phyloP scores from a whole-genome alignment of 73 alveolate genomes.

The Urostyla sp. region DNA sequence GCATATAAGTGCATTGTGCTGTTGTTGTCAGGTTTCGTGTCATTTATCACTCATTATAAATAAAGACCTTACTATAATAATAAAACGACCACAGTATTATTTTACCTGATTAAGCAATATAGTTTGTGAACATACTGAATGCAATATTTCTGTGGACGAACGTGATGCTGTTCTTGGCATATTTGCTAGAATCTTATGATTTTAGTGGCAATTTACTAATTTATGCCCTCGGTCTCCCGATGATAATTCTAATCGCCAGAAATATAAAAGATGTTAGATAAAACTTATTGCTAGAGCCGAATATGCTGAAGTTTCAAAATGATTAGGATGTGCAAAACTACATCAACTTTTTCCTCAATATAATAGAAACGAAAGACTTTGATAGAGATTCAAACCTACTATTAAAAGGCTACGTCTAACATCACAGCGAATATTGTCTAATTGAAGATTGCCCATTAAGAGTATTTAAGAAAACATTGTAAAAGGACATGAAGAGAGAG shows the following conservation, averaged over 20 bases:
- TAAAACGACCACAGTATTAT: conserved; percentile 3
- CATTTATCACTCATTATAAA: not conserved
- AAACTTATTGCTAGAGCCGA: conserved; percentile 66
- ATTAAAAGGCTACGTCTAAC: conserved; percentile 89
- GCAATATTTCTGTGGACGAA: conserved; percentile 73
- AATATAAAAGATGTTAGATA: conserved; percentile 82
- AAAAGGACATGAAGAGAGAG: conserved; percentile 16
- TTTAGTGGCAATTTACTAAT: conserved; percentile 87
- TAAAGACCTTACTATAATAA: conserved; percentile 39
- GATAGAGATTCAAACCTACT: conserved; percentile 84
- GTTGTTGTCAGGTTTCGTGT: conserved; percentile 38
- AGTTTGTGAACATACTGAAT: not conserved
- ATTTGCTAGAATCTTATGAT: conserved; percentile 69
- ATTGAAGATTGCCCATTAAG: conserved; percentile 88
- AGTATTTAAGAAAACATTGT: conserved; percentile 45
- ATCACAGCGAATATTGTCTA: conserved; percentile 89
- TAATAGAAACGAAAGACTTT: conserved; percentile 70
- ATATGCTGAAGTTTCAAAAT: conserved; percentile 80
- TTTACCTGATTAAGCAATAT: not conserved
- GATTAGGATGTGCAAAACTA: conserved; percentile 81
- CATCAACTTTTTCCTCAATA: conserved; percentile 79
- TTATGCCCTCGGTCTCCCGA: conserved; percentile 81
- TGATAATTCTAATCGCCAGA: conserved; percentile 70
- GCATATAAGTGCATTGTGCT: conserved; percentile 17
- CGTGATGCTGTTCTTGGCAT: conserved; percentile 67